These are phyloP conservation scores for Pseudoturritis turrita DNA, from an alignment of 345 rosid species.

Conservation along the genomic window DNA sequence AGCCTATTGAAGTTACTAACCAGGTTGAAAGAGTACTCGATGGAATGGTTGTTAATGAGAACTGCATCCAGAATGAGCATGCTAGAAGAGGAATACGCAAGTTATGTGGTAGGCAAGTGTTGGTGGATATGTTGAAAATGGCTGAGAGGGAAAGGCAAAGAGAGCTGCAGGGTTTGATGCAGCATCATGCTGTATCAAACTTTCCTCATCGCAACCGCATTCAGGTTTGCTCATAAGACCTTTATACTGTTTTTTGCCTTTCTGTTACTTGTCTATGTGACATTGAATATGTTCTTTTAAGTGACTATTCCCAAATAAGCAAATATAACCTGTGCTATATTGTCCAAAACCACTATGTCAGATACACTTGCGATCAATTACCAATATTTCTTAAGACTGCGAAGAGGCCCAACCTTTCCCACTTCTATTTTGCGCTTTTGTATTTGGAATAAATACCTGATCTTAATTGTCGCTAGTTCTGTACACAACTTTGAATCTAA, in stretches of 20 bases:
- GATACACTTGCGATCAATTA: neutral
- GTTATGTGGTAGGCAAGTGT: slow-evolving; percentile 83
- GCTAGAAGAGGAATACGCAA: slow-evolving; percentile 66
- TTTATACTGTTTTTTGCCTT: neutral
- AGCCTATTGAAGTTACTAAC: slow-evolving; percentile 47
- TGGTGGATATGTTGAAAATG: slow-evolving; percentile 83
- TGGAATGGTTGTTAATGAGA: slow-evolving; percentile 51
- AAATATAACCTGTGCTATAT: neutral
- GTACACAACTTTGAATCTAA: neutral
- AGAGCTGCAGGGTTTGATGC: slow-evolving; percentile 68
- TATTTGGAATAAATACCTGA: neutral
- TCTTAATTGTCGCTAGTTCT: neutral
- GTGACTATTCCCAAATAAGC: neutral
- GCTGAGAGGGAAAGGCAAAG: slow-evolving; percentile 72
- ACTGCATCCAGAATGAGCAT: slow-evolving; percentile 43
- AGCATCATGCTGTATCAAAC: slow-evolving; percentile 67
- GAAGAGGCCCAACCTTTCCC: neutral
- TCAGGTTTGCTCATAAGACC: slow-evolving; percentile 50
- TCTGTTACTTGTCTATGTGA: slow-evolving; percentile 8
- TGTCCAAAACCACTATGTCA: neutral
- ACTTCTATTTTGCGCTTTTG: neutral
- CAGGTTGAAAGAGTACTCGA: slow-evolving; percentile 71
- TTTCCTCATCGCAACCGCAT: slow-evolving; percentile 93
- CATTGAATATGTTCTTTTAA: neutral
- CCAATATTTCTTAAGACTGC: neutral